Evolutionary conservation across 768 basidiomycete genomes (phyloP).

Genomic region (Ramaria rubella): DNA sequence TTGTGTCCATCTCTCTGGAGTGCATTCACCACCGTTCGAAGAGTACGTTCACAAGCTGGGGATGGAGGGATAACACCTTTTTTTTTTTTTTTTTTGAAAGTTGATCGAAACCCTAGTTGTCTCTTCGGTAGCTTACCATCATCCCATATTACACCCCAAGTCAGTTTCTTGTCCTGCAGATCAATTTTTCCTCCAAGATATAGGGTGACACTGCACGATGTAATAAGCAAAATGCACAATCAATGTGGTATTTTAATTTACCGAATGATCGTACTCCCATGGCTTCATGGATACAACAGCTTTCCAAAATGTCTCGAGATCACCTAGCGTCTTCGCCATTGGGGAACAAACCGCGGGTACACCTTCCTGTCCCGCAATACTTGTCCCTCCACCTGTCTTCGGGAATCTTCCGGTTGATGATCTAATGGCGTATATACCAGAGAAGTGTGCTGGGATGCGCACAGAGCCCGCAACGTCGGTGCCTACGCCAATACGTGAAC

Average conservation of each 20-base stretch:
- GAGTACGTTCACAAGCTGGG: constrained; percentile 52
- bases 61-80: constrained; percentile 53
- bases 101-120: neutral
- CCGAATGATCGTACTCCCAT: constrained; percentile 58
- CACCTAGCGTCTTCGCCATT: constrained; percentile 54
- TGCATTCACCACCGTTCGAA: constrained; percentile 38
- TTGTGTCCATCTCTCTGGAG: constrained; percentile 43
- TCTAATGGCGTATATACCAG: constrained; percentile 56
- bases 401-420: constrained; percentile 54
- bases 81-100: neutral
- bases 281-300: constrained; percentile 53
- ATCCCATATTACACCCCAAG: constrained; percentile 60
- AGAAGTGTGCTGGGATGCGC: constrained; percentile 59
- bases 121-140: constrained; percentile 38
- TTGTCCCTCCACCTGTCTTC: constrained; percentile 38
- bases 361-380: constrained; percentile 51
- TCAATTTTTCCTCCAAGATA: constrained; percentile 35
- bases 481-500: constrained; percentile 56
- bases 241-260: constrained; percentile 16
- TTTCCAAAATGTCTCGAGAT: constrained; percentile 61
- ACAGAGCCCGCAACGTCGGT: constrained; percentile 68
- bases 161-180: constrained; percentile 45
- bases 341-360: constrained; percentile 49
- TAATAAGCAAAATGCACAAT: neutral
- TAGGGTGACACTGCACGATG: constrained; percentile 23